Evolutionary conservation across 495 filamentous ascomycete species (phyloP).

Genomic region (Daldinia caldariorum): DNA sequence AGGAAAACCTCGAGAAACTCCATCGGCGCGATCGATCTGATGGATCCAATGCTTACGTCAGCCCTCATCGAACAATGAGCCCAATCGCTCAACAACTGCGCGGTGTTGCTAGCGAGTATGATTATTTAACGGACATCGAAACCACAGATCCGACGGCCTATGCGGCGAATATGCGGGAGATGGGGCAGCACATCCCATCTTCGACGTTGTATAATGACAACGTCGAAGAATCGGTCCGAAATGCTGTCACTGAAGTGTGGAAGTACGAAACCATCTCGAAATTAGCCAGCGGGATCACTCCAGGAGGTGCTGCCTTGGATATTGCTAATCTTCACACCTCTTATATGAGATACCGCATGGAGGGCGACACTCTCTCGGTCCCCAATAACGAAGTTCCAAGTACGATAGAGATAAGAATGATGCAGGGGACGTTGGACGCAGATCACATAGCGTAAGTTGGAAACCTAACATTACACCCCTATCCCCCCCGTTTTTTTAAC

Average conservation of each 20-base stretch:
- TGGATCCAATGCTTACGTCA: background rate
- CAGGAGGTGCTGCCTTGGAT: too few relatives aligned
- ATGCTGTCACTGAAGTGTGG: slow-evolving; percentile 27
- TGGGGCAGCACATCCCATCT: slow-evolving; percentile 1
- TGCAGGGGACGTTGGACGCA: slow-evolving; percentile 43
- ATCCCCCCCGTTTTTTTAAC: background rate
- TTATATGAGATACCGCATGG: slow-evolving; percentile 5
- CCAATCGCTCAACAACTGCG: background rate
- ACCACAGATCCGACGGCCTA: background rate
- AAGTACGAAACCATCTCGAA: slow-evolving; percentile 21
- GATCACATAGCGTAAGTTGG: slow-evolving; percentile 31
- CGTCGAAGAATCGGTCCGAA: background rate
- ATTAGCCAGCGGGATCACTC: background rate
- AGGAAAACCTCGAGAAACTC: slow-evolving; percentile 6
- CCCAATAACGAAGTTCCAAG: background rate
- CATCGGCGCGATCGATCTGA: slow-evolving; percentile 26
- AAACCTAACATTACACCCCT: background rate
- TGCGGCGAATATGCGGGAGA: background rate
- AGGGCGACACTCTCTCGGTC: background rate
- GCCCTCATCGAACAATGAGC: background rate
- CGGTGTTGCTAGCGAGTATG: too few relatives aligned
- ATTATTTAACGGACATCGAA: too few relatives aligned
- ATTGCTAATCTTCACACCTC: too few relatives aligned
- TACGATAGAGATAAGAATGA: slow-evolving; percentile 36
- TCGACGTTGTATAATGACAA: too few relatives aligned